phyloP scores from a whole-genome alignment of 1,284 basidiomycete species.

The Fistulina hepatica region DNA sequence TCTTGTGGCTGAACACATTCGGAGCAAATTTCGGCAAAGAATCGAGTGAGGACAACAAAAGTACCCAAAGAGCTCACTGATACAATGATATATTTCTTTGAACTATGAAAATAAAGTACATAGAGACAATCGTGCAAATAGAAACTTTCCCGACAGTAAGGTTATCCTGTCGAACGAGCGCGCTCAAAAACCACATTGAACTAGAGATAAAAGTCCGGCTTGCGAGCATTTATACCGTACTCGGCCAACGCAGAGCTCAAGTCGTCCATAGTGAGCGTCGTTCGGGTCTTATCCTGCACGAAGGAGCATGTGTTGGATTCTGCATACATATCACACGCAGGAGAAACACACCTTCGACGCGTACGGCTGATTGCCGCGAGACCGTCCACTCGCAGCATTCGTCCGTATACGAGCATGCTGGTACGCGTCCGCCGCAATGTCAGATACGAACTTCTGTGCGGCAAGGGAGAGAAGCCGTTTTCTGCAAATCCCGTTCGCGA shows the following conservation, averaged over 20 bases:
- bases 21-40: too few species aligned
- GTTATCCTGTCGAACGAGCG: too few species aligned
- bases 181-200: too few species aligned
- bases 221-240: conserved; percentile 91
- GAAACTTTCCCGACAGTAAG: too few species aligned
- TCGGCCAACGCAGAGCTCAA: conserved; percentile 85
- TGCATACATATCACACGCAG: neutral
- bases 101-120: too few species aligned
- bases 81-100: too few species aligned
- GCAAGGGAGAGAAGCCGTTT: conserved; percentile 92
- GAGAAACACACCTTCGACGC: conserved; percentile 42
- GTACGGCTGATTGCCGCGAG: conserved; percentile 44
- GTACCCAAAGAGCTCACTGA: too few species aligned
- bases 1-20: too few species aligned
- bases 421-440: conserved; percentile 95
- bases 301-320: neutral
- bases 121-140: too few species aligned
- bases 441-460: conserved; percentile 96
- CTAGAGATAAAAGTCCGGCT: conserved; percentile 85
- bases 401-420: conserved; percentile 95
- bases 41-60: too few species aligned
- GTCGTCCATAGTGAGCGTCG: conserved; percentile 98
- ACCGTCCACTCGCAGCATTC: conserved; percentile 60
- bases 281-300: conserved; percentile 78
- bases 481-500: conserved; percentile 43